Evolutionary conservation across 768 basidiomycete genomes (phyloP), one percentile per base, ranked within the genome.

Genomic region (Postia placenta): DNA sequence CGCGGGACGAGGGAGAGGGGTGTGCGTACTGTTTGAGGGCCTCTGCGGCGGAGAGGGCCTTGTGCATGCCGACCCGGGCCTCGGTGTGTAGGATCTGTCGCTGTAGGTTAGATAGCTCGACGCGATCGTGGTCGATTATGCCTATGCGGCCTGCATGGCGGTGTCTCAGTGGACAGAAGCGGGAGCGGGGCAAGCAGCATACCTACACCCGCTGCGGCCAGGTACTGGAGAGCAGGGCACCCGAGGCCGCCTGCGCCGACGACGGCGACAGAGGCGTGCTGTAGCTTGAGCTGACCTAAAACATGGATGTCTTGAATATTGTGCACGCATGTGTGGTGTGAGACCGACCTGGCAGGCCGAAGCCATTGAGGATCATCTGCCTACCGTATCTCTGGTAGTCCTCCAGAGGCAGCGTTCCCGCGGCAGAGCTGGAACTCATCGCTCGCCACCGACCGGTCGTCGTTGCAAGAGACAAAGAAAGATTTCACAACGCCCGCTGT

Each of bases 171-270:
- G 4, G 17, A 43, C 42, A n/a, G 27, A n/a, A 46, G 45, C 30
- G 26, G 22, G 17, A 30, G 22, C 6, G 43, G 38, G 25, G 30
- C 33, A 11, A 42, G 11, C 4, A 38, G 61, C 85, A 55, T 58
- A 90, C 95, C 95, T 50, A 98, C 76, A 22, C 96, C 96, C 12
- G 91, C 87, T 5, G 92, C 90, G 3, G 82, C 91, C 11, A 99
- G 80, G 65, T 98, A 96, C 61, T 96, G 92, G 40, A 99, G 73
- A 35, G 90, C 91, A 41, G 96, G 93, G 64, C 96, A 98, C 11
- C 96, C 96, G 11, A 99, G 74, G 7, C 96, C 96, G 0, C 96
- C 96, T 14, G 94, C 96, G 23, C 96, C 96, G 3, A 97, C 80
- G 3, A 98, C 91, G 14, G 83, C 82, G 1, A 94, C 83, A 2